Evolutionary conservation across 192 early-diverging fungal species (phyloP), one percentile per base, ranked within the genome.

Genomic region (Tieghemiomyces parasiticus): DNA sequence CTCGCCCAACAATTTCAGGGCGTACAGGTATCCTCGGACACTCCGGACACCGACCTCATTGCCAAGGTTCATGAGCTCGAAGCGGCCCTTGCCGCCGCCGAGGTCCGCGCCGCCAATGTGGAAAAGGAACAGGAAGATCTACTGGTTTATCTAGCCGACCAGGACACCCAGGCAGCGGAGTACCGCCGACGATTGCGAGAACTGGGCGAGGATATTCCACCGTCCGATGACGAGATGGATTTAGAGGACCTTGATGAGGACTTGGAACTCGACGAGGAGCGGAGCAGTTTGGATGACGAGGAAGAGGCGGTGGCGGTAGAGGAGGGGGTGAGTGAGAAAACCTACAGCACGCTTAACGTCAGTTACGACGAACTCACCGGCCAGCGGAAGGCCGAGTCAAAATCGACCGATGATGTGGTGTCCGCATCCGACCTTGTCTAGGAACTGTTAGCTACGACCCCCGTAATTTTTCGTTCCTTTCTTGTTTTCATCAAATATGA

Each of bases 51-150:
- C 34, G 0, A 45, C 69, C 16, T 65, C 62, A 35, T 60, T 63
- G 25, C 44, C 32, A n/a, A n/a, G n/a, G n/a, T n/a, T n/a, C n/a
- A n/a, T n/a, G 64, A 58, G 0, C 38, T 75, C 1, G 61, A 53
- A 3, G 60, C 52, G 30, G 61, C 60, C 26, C 47, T 78, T 14
- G 52, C 24, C 1, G 67, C 71, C 30, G 65, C 65, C 13, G 46
- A 62, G 32, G 48, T n/a, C 4, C 48, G 65, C 31, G 60, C 72
- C 25, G 61, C 67, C 26, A 46, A 46, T n/a, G 35, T 78, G 24
- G 79, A 81, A 64, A 79, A 77, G 56, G 87, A 91, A 60, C 87
- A 89, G 52, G 91, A 92, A 56, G 91, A 94, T 63, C 63, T 92
- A 56, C 71, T 92, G 35, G 81, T 90, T 31, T 88, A 80, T 54